Conservation (phyloP, 2,329 filamentous ascomycete genomes). For the Botrytis cinerea region DNA sequence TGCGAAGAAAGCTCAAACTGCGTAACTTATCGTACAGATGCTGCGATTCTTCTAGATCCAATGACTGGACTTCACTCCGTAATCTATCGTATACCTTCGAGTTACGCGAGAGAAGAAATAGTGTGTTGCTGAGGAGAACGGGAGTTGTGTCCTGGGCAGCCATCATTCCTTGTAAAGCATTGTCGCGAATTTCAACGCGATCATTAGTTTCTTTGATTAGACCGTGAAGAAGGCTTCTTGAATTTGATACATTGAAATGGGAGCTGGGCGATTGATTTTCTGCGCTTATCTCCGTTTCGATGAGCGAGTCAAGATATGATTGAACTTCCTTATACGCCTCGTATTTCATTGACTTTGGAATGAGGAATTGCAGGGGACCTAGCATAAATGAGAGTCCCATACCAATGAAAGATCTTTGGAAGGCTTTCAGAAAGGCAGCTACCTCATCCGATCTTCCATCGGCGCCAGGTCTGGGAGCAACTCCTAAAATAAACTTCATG, state of each 20-base stretch:
- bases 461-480: neutral
- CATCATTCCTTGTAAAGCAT: conserved; percentile 18
- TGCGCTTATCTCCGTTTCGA: neutral
- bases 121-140: conserved; percentile 9
- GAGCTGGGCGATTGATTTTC: neutral
- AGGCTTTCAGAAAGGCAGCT: conserved; percentile 9
- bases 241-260: neutral
- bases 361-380: conserved; percentile 9
- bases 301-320: conserved; percentile 13
- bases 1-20: neutral
- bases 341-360: neutral
- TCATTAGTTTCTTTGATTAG: conserved; percentile 12
- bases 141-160: conserved; percentile 1
- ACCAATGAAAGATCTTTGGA: conserved; percentile 2
- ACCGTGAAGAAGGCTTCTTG: neutral
- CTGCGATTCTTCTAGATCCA: neutral
- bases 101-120: conserved; percentile 16
- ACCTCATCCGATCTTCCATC: too few relatives aligned
- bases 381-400: conserved; percentile 21
- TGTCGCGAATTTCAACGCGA: conserved; percentile 12
- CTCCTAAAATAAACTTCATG: conserved; percentile 4
- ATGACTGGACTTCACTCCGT: neutral
- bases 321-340: conserved; percentile 12
- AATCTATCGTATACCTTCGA: neutral
- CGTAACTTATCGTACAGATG: neutral